Evolutionary conservation across 306 rosid species (phyloP).

Genomic region (Cercis canadensis): DNA sequence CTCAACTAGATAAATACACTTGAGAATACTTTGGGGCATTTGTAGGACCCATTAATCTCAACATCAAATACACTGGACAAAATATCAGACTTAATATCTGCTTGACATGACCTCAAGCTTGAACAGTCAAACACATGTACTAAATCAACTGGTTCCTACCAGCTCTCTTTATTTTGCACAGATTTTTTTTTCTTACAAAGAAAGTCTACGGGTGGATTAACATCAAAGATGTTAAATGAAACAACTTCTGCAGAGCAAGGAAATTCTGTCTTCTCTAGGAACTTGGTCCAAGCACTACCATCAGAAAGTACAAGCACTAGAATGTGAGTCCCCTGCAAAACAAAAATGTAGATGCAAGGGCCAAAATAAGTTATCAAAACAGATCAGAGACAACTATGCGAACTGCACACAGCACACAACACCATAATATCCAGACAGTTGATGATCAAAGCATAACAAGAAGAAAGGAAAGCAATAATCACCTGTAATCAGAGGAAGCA

Average conservation of each 20-base stretch:
- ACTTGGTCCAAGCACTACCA: constrained; percentile 63
- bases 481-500: constrained; percentile 80
- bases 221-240: constrained; percentile 74
- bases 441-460: constrained; percentile 13
- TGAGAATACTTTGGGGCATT: constrained; percentile 78
- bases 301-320: constrained; percentile 50
- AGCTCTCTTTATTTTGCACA: too few species aligned
- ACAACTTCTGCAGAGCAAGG: constrained; percentile 76
- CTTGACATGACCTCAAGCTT: constrained; percentile 44
- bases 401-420: constrained; percentile 12
- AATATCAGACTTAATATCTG: constrained; percentile 45
- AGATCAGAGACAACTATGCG: constrained; percentile 13
- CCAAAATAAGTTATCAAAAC: constrained; percentile 27
- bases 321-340: constrained; percentile 59
- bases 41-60: constrained; percentile 61
- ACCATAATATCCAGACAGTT: not conserved
- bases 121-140: constrained; percentile 35
- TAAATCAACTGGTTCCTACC: too few species aligned
- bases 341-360: constrained; percentile 25
- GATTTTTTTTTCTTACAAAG: too few species aligned
- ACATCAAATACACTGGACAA: constrained; percentile 60
- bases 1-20: too few species aligned
- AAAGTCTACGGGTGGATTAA: too few species aligned
- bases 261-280: constrained; percentile 67
- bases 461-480: constrained; percentile 20